Conservation (phyloP, 2,329 filamentous ascomycete genomes). For the Pestalotiopsis sp. region DNA sequence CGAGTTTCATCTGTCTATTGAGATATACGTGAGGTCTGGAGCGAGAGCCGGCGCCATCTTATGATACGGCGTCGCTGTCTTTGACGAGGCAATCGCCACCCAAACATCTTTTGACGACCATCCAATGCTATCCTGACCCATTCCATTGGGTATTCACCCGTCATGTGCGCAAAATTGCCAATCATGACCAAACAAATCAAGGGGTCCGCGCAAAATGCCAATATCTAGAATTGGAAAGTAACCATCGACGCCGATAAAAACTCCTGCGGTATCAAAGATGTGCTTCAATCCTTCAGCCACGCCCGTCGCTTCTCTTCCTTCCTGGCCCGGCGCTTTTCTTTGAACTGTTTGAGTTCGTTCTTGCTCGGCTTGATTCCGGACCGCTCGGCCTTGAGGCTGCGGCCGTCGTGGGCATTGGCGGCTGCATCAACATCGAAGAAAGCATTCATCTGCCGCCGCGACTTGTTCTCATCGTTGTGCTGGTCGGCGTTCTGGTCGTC, state of each 20-base stretch:
- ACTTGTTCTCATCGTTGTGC: slow-evolving; percentile 87
- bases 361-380: slow-evolving; percentile 82
- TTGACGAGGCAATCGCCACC: background rate
- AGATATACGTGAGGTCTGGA: background rate
- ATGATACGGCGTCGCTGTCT: background rate
- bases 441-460: slow-evolving; percentile 83
- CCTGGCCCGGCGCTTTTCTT: slow-evolving; percentile 83
- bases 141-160: background rate
- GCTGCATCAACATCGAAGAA: slow-evolving; percentile 96
- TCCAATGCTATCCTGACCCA: background rate
- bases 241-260: background rate
- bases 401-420: slow-evolving; percentile 86
- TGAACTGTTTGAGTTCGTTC: slow-evolving; percentile 86
- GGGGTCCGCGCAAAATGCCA: background rate
- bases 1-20: no score
- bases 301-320: slow-evolving; percentile 95
- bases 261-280: background rate
- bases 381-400: slow-evolving; percentile 88
- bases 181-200: background rate
- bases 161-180: background rate
- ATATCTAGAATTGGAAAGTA: background rate
- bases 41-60: background rate
- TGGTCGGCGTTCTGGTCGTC: slow-evolving; percentile 69
- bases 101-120: background rate
- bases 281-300: slow-evolving; percentile 76